Percentiles rank a stretch among this genome's conserved stretches.
These are phyloP conservation scores for Hirsutella minnesotensis DNA, from an alignment of 2,329 filamentous ascomycete genomes.

Conservation along the genomic window DNA sequence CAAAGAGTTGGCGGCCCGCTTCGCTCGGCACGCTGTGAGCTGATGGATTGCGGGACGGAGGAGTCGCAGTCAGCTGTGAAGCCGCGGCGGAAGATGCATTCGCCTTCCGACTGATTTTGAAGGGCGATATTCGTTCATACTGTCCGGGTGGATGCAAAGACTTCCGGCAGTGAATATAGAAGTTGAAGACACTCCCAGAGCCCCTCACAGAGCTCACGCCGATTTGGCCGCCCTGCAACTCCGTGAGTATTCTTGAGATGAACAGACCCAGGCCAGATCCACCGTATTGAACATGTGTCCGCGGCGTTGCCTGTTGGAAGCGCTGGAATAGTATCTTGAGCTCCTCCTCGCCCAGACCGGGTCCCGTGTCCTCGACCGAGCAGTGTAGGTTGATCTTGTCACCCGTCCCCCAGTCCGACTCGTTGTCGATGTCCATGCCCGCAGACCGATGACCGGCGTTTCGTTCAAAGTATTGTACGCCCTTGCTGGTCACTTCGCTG, in stretches of 20 bases:
- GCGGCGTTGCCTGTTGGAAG: conserved; percentile 56
- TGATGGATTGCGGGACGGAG: conserved; percentile 7
- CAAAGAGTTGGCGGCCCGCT: conserved; percentile 23
- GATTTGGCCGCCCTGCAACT: conserved; percentile 68
- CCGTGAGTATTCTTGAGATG: conserved; percentile 64
- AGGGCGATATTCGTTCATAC: conserved; percentile 22
- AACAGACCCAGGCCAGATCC: conserved; percentile 62
- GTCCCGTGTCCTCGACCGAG: conserved; percentile 59
- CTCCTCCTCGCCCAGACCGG: conserved; percentile 52
- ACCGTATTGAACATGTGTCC: conserved; percentile 62
- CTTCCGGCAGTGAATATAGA: conserved; percentile 60
- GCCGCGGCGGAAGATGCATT: conserved; percentile 8
- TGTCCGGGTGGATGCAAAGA: conserved; percentile 28
- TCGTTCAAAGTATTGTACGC: conserved; percentile 35
- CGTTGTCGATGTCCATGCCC: conserved; percentile 32
- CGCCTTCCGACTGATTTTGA: conserved; percentile 21
- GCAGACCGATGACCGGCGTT: conserved; percentile 23
- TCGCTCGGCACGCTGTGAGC: background rate
- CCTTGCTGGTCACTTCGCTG: conserved; percentile 24
- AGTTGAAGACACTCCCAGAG: conserved; percentile 62
- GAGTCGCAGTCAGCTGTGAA: conserved; percentile 4
- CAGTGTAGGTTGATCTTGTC: conserved; percentile 63
- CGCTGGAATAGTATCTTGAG: conserved; percentile 55
- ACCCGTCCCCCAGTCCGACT: conserved; percentile 58
- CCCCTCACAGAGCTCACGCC: conserved; percentile 57